These are phyloP conservation scores for Xeromyces bisporus DNA, from an alignment of 495 filamentous ascomycete species.

Conservation along the genomic window DNA sequence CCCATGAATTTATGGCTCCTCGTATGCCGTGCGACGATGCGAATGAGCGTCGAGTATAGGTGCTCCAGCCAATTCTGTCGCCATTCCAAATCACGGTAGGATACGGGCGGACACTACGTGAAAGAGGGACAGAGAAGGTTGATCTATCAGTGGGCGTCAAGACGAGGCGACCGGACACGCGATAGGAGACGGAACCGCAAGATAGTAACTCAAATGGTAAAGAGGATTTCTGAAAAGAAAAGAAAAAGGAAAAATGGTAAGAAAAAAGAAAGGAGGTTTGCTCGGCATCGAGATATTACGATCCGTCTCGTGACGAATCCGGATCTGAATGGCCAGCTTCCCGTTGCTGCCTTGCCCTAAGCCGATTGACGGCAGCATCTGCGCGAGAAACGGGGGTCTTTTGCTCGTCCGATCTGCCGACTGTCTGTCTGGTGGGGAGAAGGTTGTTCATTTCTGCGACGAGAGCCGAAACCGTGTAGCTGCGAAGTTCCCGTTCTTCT, in stretches of 20 bases:
- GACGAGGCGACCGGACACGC: background rate
- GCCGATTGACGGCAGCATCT: slow-evolving; percentile 48
- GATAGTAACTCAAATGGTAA: slow-evolving; percentile 19
- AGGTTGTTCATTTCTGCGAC: slow-evolving; percentile 43
- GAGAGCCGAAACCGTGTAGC: slow-evolving; percentile 56
- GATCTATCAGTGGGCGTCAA: background rate
- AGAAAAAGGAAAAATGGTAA: slow-evolving; percentile 1
- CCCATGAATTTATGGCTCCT: background rate
- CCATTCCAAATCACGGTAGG: no score
- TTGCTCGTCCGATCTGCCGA: slow-evolving; percentile 20
- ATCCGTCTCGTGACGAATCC: slow-evolving; percentile 19
- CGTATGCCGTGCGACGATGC: background rate
- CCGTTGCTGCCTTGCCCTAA: slow-evolving; percentile 41
- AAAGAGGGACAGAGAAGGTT: no score
- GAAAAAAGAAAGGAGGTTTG: background rate
- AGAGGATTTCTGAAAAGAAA: slow-evolving; percentile 1
- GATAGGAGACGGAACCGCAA: background rate
- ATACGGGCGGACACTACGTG: no score
- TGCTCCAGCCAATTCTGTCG: background rate
- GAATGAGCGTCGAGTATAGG: background rate
- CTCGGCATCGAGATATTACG: slow-evolving; percentile 8
- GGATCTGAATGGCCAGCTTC: slow-evolving; percentile 26
- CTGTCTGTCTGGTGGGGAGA: slow-evolving; percentile 19
- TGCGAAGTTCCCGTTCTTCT: slow-evolving; percentile 70
- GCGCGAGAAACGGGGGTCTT: slow-evolving; percentile 33